Evolutionary conservation across 768 basidiomycete genomes (phyloP).

Genomic region (Cyclocybe aegerita): DNA sequence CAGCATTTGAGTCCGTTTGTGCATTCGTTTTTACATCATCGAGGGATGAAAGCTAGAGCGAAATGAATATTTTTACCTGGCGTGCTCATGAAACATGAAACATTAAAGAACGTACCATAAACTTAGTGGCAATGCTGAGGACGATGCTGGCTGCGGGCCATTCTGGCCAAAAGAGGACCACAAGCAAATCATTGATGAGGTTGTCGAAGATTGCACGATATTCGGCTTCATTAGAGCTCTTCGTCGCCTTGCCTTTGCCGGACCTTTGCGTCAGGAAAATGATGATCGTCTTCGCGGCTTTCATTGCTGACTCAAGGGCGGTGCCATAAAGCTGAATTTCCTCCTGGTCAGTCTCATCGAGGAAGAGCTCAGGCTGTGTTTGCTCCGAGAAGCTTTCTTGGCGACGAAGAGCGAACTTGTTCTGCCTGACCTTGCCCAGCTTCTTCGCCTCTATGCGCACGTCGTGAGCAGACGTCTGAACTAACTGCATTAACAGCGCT

Average conservation of each 20-base stretch:
- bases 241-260: slow-evolving; percentile 84
- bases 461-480: slow-evolving; percentile 92
- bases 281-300: slow-evolving; percentile 83
- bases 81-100: neutral
- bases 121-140: slow-evolving; percentile 76
- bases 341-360: slow-evolving; percentile 73
- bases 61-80: neutral
- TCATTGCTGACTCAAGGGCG: slow-evolving; percentile 79
- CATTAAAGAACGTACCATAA: slow-evolving; percentile 60
- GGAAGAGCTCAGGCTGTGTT: slow-evolving; percentile 41
- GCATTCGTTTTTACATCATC: slow-evolving; percentile 75
- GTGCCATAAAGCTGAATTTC: slow-evolving; percentile 71
- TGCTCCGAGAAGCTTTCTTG: slow-evolving; percentile 60
- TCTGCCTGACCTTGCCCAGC: slow-evolving; percentile 63
- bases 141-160: slow-evolving; percentile 93
- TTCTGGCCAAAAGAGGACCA: slow-evolving; percentile 92
- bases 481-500: slow-evolving; percentile 90
- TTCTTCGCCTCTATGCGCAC: slow-evolving; percentile 68
- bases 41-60: slow-evolving; percentile 67
- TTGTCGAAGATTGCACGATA: slow-evolving; percentile 93
- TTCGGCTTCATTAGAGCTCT: slow-evolving; percentile 92
- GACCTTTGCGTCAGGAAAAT: slow-evolving; percentile 76
- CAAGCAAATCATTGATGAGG: slow-evolving; percentile 82
- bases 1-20: slow-evolving; percentile 75
- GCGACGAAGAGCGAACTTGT: slow-evolving; percentile 56